A percentile compares a stretch with the other conserved stretches of the same genome.
Evolutionary conservation across 176 grass and related monocot genomes (phyloP).

Genomic region (Pontederia crassipes): DNA sequence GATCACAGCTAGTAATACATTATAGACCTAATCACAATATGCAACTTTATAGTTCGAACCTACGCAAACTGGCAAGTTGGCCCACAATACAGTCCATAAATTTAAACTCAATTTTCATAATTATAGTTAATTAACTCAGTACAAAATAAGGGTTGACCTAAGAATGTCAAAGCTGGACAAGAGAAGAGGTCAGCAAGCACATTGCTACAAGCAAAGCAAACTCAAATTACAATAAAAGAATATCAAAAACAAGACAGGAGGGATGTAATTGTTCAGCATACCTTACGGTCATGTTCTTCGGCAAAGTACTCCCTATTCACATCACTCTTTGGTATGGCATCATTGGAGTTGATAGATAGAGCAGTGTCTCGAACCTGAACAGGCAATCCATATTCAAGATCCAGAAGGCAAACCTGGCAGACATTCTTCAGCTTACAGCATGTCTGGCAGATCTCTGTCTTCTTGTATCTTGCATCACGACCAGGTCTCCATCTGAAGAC

Average conservation of each 20-base stretch:
- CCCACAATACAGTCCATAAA: too few species aligned
- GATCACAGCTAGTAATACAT: not conserved
- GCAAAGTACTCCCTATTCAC: slow-evolving; percentile 94
- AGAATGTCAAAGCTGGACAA: not conserved
- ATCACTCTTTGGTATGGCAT: slow-evolving; percentile 92
- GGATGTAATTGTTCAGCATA: slow-evolving; percentile 19
- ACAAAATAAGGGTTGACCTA: too few species aligned
- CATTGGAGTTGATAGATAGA: slow-evolving; percentile 69
- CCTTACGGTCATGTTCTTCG: slow-evolving; percentile 94
- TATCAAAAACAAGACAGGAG: not conserved
- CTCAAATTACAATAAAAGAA: not conserved
- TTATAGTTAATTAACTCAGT: too few species aligned
- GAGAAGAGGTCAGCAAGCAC: not conserved
- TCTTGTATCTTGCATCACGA: slow-evolving; percentile 93
- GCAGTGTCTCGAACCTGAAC: slow-evolving; percentile 93
- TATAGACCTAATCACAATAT: too few species aligned
- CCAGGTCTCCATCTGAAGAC: slow-evolving; percentile 95
- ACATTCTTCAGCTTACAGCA: slow-evolving; percentile 94
- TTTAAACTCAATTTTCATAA: not conserved
- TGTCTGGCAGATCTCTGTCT: slow-evolving; percentile 91
- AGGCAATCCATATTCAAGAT: slow-evolving; percentile 89
- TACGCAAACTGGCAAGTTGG: too few species aligned
- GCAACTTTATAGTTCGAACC: too few species aligned
- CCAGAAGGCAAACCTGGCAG: slow-evolving; percentile 89
- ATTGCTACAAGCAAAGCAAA: not conserved